Evolutionary conservation across 2,329 filamentous ascomycete species (phyloP).

Genomic region (Fusarium camptoceras): DNA sequence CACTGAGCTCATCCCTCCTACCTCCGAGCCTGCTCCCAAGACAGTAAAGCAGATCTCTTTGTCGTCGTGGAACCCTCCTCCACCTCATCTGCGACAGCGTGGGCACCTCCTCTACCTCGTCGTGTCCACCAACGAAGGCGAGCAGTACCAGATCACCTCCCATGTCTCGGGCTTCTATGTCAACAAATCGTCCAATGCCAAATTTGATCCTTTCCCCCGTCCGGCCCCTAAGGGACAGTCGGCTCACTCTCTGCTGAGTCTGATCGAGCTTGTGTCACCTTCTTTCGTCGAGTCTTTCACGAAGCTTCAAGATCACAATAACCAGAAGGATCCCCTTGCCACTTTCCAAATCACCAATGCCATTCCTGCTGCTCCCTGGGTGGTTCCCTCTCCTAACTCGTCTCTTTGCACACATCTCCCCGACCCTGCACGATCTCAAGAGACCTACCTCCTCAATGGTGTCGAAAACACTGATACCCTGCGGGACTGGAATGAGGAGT

Average conservation of each 20-base stretch:
- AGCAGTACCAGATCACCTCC: slow-evolving; percentile 92
- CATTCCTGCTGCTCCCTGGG: slow-evolving; percentile 91
- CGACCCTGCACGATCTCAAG: slow-evolving; percentile 90
- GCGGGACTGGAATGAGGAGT: slow-evolving; percentile 98
- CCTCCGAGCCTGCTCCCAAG: slow-evolving; percentile 79
- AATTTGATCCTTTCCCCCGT: slow-evolving; percentile 91
- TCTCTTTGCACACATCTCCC: slow-evolving; percentile 77
- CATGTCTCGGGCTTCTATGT: slow-evolving; percentile 97
- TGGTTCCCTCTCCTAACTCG: slow-evolving; percentile 77
- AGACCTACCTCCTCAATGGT: slow-evolving; percentile 89
- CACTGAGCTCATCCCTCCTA: slow-evolving; percentile 76
- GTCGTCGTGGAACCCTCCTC: slow-evolving; percentile 96
- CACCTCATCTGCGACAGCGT: slow-evolving; percentile 88
- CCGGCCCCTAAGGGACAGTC: slow-evolving; percentile 80
- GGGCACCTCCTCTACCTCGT: slow-evolving; percentile 93
- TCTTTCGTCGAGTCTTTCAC: slow-evolving; percentile 83
- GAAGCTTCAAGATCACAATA: slow-evolving; percentile 85
- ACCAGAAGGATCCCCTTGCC: slow-evolving; percentile 85
- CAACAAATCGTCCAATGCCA: slow-evolving; percentile 94
- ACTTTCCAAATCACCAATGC: slow-evolving; percentile 97
- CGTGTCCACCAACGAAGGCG: slow-evolving; percentile 91
- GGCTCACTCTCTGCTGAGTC: slow-evolving; percentile 86
- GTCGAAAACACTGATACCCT: slow-evolving; percentile 94
- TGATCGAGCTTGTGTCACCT: slow-evolving; percentile 83
- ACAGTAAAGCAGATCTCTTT: slow-evolving; percentile 90